phyloP scores from a whole-genome alignment of 352 stramenopile genomes.

The Phytophthora pisi region DNA sequence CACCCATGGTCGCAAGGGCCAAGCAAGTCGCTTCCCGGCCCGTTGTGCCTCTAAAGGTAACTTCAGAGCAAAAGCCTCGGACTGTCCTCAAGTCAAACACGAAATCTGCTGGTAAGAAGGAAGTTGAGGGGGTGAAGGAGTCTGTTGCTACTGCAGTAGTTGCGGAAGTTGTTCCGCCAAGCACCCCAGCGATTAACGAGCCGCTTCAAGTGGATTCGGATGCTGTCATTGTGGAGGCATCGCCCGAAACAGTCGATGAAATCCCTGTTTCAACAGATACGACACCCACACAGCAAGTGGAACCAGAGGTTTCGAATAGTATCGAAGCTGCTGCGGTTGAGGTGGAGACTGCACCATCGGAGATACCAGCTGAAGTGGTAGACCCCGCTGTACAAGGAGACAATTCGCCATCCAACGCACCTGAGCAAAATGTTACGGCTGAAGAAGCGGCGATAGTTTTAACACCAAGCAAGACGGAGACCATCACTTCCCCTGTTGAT shows the following conservation, averaged over 20 bases:
- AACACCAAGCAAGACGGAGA: conserved; percentile 2
- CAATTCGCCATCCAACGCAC: background rate
- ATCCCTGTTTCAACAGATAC: background rate
- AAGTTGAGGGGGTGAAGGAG: conserved; percentile 1
- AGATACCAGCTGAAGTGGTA: background rate
- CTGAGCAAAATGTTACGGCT: background rate
- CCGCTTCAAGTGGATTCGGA: background rate
- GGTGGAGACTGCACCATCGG: background rate
- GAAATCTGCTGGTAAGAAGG: conserved; percentile 9
- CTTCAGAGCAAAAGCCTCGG: conserved; percentile 15
- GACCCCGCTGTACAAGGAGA: background rate
- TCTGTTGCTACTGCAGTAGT: background rate
- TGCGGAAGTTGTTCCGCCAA: background rate
- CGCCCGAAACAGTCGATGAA: conserved; percentile 1
- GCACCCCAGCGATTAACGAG: background rate
- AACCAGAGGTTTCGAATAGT: background rate
- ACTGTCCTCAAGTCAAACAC: conserved; percentile 15
- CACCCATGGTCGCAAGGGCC: conserved; percentile 5
- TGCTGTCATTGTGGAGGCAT: background rate
- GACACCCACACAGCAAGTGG: conserved; percentile 1
- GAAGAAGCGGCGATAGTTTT: background rate
- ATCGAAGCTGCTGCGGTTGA: conserved; percentile 1
- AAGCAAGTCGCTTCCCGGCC: conserved; percentile 21
- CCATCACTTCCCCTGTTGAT: background rate
- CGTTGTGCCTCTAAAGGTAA: conserved; percentile 10